Evolutionary conservation across 345 rosid genomes (phyloP), one percentile per base, ranked within the genome.

Genomic region (Syzygium oleosum): DNA sequence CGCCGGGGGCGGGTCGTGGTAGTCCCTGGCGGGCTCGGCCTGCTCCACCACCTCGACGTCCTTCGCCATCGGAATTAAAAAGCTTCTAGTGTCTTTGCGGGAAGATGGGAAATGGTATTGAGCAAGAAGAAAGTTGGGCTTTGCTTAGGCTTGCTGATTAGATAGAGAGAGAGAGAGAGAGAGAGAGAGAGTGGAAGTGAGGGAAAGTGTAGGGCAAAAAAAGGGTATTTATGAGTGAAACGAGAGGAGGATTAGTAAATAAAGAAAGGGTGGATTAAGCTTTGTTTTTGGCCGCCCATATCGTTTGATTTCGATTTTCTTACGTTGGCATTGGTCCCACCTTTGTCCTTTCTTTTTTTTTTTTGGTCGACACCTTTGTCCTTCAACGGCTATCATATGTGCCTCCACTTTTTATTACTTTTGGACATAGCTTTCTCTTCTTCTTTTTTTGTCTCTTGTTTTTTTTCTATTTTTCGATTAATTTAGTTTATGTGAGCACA

Each of bases 1-100:
- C 1, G 95, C 94, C 1, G 96, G 96, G 25, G 97, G 97, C 8
- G 98, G 97, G 85, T 95, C 97, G 1, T 90, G 90, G 91, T 96
- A 96, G 85, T 95, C 98, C 91, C 92, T 95, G 43, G 88, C 92
- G 1, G 92, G 93, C 38, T 92, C 95, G 13, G 89, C 93, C 16
- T 61, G 87, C 86, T 92, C 93, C 5, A 78, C 68, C 52, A 87
- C 94, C 68, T 94, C 97, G 15, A 90, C 85, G 38, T 86, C 90
- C 78, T 86, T 88, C 0, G 88, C 59, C 90, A 88, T 88, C 77
- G 87, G 31, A 51, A 27, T 6, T 23, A 23, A 25, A 4, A 43
- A 43, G 46, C 68, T 31, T 22, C 29, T 43, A 43, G 46, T 25
- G 9, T n/a, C 34, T 38, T 38, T 61, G 38, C 17, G 0, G 19